Evolutionary conservation across 2,329 filamentous ascomycete genomes (phyloP).

Genomic region (Monosporascus sp.): DNA sequence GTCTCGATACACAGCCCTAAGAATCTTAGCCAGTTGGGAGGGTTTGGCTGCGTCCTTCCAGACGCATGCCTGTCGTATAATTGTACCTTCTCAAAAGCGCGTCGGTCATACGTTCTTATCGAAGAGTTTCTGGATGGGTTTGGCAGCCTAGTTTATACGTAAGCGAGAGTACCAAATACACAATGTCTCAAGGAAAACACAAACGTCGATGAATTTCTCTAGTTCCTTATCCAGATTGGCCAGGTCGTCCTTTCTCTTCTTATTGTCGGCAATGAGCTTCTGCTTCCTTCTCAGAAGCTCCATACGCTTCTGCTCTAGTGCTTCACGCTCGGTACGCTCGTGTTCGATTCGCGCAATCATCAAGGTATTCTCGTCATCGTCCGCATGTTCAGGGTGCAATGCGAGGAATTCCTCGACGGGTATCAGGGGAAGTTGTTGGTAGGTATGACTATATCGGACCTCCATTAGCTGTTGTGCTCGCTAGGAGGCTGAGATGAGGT

Average conservation of each 20-base stretch:
- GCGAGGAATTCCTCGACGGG: conserved; percentile 75
- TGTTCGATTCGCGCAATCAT: conserved; percentile 91
- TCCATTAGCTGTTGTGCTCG: conserved; percentile 18
- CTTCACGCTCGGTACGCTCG: conserved; percentile 78
- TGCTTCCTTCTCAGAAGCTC: conserved; percentile 64
- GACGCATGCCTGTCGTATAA: too few relatives aligned
- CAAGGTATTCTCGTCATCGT: conserved; percentile 69
- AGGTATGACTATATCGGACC: conserved; percentile 64
- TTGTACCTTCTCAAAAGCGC: background rate
- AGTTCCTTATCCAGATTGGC: conserved; percentile 87
- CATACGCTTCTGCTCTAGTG: conserved; percentile 78
- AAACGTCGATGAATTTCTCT: conserved; percentile 87
- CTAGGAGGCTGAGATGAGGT: conserved; percentile 4
- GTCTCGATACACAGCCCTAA: too few relatives aligned
- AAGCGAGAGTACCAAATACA: conserved; percentile 14
- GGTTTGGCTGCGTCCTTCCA: too few relatives aligned
- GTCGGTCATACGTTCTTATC: conserved; percentile 50
- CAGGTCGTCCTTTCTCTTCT: conserved; percentile 88
- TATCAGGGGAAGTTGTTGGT: conserved; percentile 81
- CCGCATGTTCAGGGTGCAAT: conserved; percentile 68
- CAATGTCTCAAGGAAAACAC: conserved; percentile 27
- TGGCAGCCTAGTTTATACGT: conserved; percentile 59
- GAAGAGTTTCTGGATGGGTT: conserved; percentile 81
- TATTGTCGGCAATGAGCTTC: conserved; percentile 67
- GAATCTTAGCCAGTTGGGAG: too few relatives aligned